phyloP scores from a whole-genome alignment of 2,329 filamentous ascomycete genomes.

The Beauveria bassiana region DNA sequence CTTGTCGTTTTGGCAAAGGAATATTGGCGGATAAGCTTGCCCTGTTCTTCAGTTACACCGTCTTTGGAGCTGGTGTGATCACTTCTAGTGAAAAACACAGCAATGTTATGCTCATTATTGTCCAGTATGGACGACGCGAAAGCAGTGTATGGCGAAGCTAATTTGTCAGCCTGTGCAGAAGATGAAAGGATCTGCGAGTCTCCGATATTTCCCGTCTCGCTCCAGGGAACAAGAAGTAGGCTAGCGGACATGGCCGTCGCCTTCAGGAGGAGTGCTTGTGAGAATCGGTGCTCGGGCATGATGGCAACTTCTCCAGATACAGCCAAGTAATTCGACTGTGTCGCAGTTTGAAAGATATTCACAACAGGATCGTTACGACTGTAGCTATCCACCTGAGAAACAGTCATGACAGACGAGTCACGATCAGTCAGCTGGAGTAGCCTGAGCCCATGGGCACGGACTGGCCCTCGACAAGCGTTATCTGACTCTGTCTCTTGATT shows the following conservation, averaged over 20 bases:
- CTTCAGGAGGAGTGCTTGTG: conserved; percentile 65
- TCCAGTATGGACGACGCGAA: conserved; percentile 67
- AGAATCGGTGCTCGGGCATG: conserved; percentile 68
- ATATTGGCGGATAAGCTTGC: conserved; percentile 39
- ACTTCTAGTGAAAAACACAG: conserved; percentile 63
- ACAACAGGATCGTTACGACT: conserved; percentile 73
- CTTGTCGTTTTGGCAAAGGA: conserved; percentile 50
- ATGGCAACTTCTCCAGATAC: conserved; percentile 76
- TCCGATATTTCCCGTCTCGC: conserved; percentile 66
- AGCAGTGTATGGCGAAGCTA: conserved; percentile 50
- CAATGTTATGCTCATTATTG: conserved; percentile 58
- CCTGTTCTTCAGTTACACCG: conserved; percentile 41
- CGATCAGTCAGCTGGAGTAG: conserved; percentile 84
- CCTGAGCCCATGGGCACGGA: conserved; percentile 77
- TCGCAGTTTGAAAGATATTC: conserved; percentile 85
- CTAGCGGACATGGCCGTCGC: conserved; percentile 64
- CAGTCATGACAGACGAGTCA: conserved; percentile 91
- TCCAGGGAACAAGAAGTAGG: conserved; percentile 83
- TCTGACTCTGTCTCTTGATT: conserved; percentile 14
- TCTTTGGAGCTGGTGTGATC: conserved; percentile 26
- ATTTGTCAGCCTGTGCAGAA: conserved; percentile 28
- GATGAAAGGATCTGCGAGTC: conserved; percentile 46
- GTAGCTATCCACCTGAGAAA: conserved; percentile 71
- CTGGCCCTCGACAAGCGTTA: conserved; percentile 23
- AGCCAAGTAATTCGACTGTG: conserved; percentile 70